Conservation (phyloP, 1,284 basidiomycete species). For the Ganoderma boninense region DNA sequence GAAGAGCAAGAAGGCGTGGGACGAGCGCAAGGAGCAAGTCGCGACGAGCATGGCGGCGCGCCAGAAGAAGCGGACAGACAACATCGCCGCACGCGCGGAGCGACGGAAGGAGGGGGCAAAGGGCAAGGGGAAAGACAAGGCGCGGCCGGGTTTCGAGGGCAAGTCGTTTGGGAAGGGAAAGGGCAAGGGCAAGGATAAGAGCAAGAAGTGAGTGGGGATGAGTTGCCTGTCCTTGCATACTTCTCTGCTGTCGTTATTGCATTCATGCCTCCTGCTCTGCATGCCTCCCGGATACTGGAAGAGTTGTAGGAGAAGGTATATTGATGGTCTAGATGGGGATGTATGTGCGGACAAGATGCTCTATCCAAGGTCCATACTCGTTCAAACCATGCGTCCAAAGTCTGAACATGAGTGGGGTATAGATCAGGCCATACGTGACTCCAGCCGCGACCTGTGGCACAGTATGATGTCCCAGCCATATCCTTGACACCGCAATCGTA, state of each 20-base stretch:
- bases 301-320: background rate
- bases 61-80: constrained; percentile 90
- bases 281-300: background rate
- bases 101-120: constrained; percentile 76
- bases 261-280: background rate
- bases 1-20: constrained; percentile 87
- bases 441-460: constrained; percentile 79
- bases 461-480: constrained; percentile 87
- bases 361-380: constrained; percentile 35
- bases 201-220: constrained; percentile 20
- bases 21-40: constrained; percentile 83
- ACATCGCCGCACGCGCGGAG: constrained; percentile 85
- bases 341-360: constrained; percentile 17
- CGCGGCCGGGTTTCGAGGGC: constrained; percentile 84
- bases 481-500: constrained; percentile 70
- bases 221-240: background rate
- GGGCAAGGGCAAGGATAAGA: constrained; percentile 42
- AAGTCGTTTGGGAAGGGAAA: constrained; percentile 74
- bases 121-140: constrained; percentile 64
- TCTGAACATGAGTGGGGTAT: constrained; percentile 68
- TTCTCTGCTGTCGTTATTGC: background rate
- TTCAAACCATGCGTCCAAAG: constrained; percentile 56
- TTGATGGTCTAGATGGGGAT: constrained; percentile 2
- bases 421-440: constrained; percentile 61
- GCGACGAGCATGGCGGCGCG: constrained; percentile 77